Conservation (phyloP, 768 basidiomycete genomes). For the Rhizopogon salebrosus region DNA sequence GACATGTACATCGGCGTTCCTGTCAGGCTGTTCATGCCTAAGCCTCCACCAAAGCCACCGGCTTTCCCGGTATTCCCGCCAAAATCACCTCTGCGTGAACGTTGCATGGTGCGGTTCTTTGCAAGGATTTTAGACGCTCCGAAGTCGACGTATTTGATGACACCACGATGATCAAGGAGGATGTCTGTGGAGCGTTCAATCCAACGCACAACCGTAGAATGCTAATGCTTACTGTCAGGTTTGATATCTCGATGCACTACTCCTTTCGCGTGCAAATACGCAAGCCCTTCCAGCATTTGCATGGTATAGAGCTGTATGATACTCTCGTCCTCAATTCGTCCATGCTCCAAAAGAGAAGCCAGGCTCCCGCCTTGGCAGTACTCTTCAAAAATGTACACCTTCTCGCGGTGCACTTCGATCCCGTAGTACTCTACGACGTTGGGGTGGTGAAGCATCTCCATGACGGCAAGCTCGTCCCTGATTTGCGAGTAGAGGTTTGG, state of each 20-base stretch:
- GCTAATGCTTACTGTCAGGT: slow-evolving; percentile 79
- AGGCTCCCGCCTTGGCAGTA: slow-evolving; percentile 96
- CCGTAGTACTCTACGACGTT: slow-evolving; percentile 99
- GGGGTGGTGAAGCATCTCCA: slow-evolving; percentile 96
- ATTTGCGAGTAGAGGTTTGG: slow-evolving; percentile 90
- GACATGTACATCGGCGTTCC: slow-evolving; percentile 99
- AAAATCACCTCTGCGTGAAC: slow-evolving; percentile 56
- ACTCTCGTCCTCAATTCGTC: slow-evolving; percentile 93
- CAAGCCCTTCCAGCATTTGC: slow-evolving; percentile 93
- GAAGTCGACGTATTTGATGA: slow-evolving; percentile 97
- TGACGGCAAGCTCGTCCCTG: slow-evolving; percentile 92
- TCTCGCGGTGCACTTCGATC: slow-evolving; percentile 97
- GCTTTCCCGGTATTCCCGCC: slow-evolving; percentile 26
- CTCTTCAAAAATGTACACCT: slow-evolving; percentile 98
- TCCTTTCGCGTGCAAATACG: slow-evolving; percentile 88
- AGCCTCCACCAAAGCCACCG: slow-evolving; percentile 30
- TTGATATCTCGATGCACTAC: slow-evolving; percentile 97
- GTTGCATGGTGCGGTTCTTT: slow-evolving; percentile 77
- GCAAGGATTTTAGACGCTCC: slow-evolving; percentile 96
- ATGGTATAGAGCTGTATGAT: slow-evolving; percentile 94
- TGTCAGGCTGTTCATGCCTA: slow-evolving; percentile 78
- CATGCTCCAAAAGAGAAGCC: slow-evolving; percentile 83
- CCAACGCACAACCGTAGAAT: slow-evolving; percentile 1
- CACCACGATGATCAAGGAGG: slow-evolving; percentile 80
- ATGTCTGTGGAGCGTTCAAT: slow-evolving; percentile 60